Percentiles rank a stretch among this genome's conserved stretches.
Evolutionary conservation across 2,329 filamentous ascomycete genomes (phyloP).

Genomic region (Diaporthe australafricana): DNA sequence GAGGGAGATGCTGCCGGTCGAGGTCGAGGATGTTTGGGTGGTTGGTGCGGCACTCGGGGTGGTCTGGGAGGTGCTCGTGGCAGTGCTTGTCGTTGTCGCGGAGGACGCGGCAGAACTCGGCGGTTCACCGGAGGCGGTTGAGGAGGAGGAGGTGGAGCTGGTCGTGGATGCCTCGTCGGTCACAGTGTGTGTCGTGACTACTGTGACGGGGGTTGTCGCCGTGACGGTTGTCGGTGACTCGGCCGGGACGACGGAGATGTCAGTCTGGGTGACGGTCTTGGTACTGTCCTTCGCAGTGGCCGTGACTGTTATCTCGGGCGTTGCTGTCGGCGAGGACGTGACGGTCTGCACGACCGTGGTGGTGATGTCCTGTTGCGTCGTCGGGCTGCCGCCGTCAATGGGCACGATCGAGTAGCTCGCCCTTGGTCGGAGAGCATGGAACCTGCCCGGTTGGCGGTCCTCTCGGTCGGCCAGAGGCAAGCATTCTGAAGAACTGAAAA

Average conservation of each 20-base stretch:
- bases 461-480: conserved; percentile 22
- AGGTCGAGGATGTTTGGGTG: background rate
- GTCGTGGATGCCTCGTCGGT: conserved; percentile 19
- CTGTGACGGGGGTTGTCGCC: conserved; percentile 15
- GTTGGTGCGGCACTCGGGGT: background rate
- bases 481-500: conserved; percentile 17
- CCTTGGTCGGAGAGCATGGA: conserved; percentile 29
- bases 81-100: background rate
- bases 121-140: background rate
- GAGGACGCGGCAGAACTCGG: background rate
- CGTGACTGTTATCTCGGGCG: conserved; percentile 18
- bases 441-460: background rate
- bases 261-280: conserved; percentile 25
- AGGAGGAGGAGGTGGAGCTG: background rate
- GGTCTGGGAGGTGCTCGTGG: background rate
- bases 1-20: background rate
- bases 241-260: conserved; percentile 30
- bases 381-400: conserved; percentile 34
- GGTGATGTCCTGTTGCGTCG: conserved; percentile 3
- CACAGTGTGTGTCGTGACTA: conserved; percentile 32
- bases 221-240: conserved; percentile 3
- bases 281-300: conserved; percentile 19
- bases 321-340: conserved; percentile 17
- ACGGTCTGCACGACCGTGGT: conserved; percentile 19
- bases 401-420: conserved; percentile 36